Evolutionary conservation across 345 rosid genomes (phyloP).

Genomic region (Hibiscus syriacus): DNA sequence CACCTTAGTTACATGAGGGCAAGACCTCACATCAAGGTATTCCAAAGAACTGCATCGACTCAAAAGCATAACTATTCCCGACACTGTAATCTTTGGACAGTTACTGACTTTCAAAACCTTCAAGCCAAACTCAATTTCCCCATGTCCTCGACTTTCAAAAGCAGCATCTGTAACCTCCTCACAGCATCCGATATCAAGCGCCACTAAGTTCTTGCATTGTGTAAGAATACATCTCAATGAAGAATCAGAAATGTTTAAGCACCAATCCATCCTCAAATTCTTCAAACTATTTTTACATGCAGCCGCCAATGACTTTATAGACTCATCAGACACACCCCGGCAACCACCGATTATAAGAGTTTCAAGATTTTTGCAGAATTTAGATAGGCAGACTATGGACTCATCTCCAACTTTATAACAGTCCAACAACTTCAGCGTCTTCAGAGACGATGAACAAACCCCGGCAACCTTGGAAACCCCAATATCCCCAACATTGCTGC

Average conservation of each 20-base stretch:
- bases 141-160: conserved; percentile 37
- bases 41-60: conserved; percentile 53
- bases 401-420: conserved; percentile 71
- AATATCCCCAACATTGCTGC: conserved; percentile 64
- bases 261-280: conserved; percentile 92
- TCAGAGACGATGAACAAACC: conserved; percentile 59
- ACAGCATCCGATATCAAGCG: conserved; percentile 86
- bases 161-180: conserved; percentile 72
- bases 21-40: conserved; percentile 83
- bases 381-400: conserved; percentile 53
- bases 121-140: conserved; percentile 32
- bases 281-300: conserved; percentile 58
- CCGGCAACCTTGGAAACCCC: conserved; percentile 61
- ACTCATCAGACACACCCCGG: conserved; percentile 54
- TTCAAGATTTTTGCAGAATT: conserved; percentile 60
- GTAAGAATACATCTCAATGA: conserved; percentile 54
- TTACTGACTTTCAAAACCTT: conserved; percentile 69
- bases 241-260: conserved; percentile 64
- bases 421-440: conserved; percentile 70
- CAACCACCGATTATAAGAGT: conserved; percentile 82
- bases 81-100: conserved; percentile 64
- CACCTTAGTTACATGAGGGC: conserved; percentile 62
- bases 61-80: conserved; percentile 62
- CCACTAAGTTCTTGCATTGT: conserved; percentile 71
- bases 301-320: conserved; percentile 51